Base-by-base conservation (phyloP, 2,329 filamentous ascomycete genomes). In the Didymella lethalis region DNA sequence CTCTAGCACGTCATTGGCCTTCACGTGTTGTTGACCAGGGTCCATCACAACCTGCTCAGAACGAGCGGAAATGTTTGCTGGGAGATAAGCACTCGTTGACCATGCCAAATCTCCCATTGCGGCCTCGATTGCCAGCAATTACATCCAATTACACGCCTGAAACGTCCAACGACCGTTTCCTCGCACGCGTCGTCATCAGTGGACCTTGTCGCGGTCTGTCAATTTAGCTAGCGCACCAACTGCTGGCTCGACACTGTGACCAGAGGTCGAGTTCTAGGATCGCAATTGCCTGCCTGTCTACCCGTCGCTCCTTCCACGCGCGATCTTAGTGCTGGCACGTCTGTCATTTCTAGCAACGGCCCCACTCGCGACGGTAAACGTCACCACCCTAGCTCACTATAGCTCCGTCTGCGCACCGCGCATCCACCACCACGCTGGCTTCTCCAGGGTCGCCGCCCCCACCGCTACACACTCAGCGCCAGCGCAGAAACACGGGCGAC, bases 401-500 rank as follows among this genome's bases (percentile, higher is more conserved):
- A 54, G 56, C 50, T 53, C 46, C 46, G 20, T 49, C 40, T n/a
- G 56, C 56, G 56, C 56, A 50, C 56, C 46, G 50, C 56, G 56
- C 56, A 59, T 8, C 57, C 16, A 62, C 64, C 60, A 45, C 48
- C 68, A 74, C 67, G 51, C 72, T 76, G 73, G 73, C 65, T 54
- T 63, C 68, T 56, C 59, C 66, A 61, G 64, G 62, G 53, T 64
- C 65, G 46, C 62, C 55, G 41, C 64, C 67, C 20, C 54, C 71
- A 36, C 66, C 67, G 38, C 54, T 73, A 26, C 73, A 72, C 61
- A 68, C 71, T 7, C 68, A 75, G 64, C 68, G 73, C 54, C 63
- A 75, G 61, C 54, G 65, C 26, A 68, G 59, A 59, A 68, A 74
- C 36, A 67, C 64, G 7, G 53, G 66, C 40, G 63, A 65, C 49